A percentile compares a stretch with the other conserved stretches of the same genome.
Conservation (phyloP, 2,329 filamentous ascomycete genomes). For the Nemania abortiva region DNA sequence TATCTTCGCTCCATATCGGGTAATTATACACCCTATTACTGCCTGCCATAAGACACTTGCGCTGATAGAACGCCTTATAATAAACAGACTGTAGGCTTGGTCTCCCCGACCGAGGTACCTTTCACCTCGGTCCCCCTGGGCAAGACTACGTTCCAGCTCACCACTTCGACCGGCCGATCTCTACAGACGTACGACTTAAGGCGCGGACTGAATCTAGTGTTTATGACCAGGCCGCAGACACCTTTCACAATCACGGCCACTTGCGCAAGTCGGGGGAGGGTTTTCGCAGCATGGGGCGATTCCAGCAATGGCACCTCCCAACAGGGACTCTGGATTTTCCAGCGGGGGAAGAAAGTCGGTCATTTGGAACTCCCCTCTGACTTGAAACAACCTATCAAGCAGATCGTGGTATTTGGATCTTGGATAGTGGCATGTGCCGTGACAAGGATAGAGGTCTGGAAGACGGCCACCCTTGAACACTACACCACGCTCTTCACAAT, state of each 20-base stretch:
- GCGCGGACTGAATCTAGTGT: conserved; percentile 89
- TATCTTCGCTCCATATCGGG: conserved; percentile 94
- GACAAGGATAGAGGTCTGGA: conserved; percentile 90
- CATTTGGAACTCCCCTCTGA: conserved; percentile 77
- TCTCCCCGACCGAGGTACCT: conserved; percentile 89
- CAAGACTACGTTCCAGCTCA: conserved; percentile 96
- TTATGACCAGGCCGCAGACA: conserved; percentile 91
- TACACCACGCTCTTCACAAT: conserved; percentile 84
- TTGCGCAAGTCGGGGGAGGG: conserved; percentile 84
- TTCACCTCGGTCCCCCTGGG: conserved; percentile 91
- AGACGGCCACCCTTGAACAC: conserved; percentile 82
- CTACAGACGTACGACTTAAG: conserved; percentile 97
- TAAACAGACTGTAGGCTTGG: conserved; percentile 90
- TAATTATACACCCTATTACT: conserved; percentile 57
- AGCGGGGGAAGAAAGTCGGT: conserved; percentile 85
- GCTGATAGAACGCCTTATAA: conserved; percentile 18
- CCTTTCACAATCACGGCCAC: conserved; percentile 88
- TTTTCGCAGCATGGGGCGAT: conserved; percentile 92
- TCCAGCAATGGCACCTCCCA: conserved; percentile 59
- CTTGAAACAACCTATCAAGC: conserved; percentile 76
- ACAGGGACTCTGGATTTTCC: conserved; percentile 89
- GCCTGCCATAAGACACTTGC: conserved; percentile 5
- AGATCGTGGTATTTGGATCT: conserved; percentile 85
- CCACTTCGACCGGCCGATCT: conserved; percentile 89
- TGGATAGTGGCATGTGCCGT: conserved; percentile 88